These are phyloP conservation scores for Zizania latifolia DNA, from an alignment of 176 grass and related monocot genomes.

Conservation along the genomic window DNA sequence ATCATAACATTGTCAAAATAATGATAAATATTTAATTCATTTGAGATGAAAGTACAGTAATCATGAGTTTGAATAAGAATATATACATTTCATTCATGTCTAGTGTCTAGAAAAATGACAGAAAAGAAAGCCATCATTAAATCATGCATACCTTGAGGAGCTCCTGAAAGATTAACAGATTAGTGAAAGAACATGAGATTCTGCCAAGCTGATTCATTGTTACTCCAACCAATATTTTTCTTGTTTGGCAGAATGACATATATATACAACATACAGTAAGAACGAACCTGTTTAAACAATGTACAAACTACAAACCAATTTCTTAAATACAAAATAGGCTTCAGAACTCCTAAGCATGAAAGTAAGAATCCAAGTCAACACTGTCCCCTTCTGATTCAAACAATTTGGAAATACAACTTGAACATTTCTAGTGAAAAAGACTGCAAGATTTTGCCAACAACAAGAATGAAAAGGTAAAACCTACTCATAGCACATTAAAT, in stretches of 20 bases:
- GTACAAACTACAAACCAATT: not conserved
- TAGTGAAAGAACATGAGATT: not conserved
- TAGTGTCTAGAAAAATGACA: not conserved
- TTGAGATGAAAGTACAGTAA: not conserved
- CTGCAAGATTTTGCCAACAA: not conserved
- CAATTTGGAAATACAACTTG: not conserved
- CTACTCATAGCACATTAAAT: not conserved
- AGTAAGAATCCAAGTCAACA: not conserved
- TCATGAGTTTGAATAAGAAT: not conserved
- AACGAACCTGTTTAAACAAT: not conserved
- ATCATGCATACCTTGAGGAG: not conserved
- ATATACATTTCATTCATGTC: not conserved
- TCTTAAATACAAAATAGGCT: not conserved
- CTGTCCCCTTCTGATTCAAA: not conserved
- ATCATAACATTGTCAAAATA: constrained; percentile 3
- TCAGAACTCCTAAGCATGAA: not conserved
- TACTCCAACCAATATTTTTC: not conserved
- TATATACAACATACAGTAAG: not conserved
- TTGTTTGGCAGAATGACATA: no score
- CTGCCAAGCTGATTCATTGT: not conserved
- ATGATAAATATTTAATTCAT: not conserved
- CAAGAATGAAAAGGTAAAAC: not conserved
- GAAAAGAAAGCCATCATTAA: not conserved
- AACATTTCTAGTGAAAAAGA: not conserved
- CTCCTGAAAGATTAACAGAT: not conserved